Base-by-base conservation (phyloP, 176 grass and related monocot species). In the Triticum timopheevii region DNA sequence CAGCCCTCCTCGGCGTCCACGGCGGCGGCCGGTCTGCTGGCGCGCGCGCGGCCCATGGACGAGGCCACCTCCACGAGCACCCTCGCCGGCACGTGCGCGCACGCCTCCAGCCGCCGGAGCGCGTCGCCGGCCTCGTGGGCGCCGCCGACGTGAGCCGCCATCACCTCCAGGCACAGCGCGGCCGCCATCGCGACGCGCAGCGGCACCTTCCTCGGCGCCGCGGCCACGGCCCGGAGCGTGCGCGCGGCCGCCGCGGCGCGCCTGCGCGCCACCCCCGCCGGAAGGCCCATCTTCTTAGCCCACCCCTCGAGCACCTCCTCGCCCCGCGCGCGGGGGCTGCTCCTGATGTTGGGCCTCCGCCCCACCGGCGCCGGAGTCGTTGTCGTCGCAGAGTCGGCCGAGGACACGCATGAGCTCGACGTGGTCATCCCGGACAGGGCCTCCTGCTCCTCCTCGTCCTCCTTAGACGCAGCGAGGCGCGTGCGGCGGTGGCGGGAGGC, bases 401-500 rank as follows among this genome's bases (percentile, higher is more conserved):
- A 69, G 79, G 73, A 90, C 20, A 90, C 4, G 68, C 88, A 90
- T 36, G 87, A 92, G 61, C 56, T 85, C 24, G 90, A 83, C n/a
- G 63, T 15, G 7, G 77, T 65, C 79, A 72, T 15, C 16, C 52
- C 22, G 7, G 88, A 83, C 69, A 62, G 73, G 1, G 35, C 78
- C 0, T 58, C 73, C 9, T 74, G 45, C 3, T 13, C 68, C 1
- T 38, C 84, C 27, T 47, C 11, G 0, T 73, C 23, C 5, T 12
- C 80, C 16, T 1, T 62, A 2, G 15, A 49, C 27, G 36, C 35
- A 47, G 36, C n/a, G 78, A 76, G 5, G 75, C 78, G 79, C 38
- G 77, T 86, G 49, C 95, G 91, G 75, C 75, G 85, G 85, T 98
- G 95, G 1, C 95, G 89, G 0, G 93, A 92, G 35, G 94, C 93